Evolutionary conservation across 768 basidiomycete genomes (phyloP), one percentile per base, ranked within the genome.

Genomic region (Lactarius deliciosus): DNA sequence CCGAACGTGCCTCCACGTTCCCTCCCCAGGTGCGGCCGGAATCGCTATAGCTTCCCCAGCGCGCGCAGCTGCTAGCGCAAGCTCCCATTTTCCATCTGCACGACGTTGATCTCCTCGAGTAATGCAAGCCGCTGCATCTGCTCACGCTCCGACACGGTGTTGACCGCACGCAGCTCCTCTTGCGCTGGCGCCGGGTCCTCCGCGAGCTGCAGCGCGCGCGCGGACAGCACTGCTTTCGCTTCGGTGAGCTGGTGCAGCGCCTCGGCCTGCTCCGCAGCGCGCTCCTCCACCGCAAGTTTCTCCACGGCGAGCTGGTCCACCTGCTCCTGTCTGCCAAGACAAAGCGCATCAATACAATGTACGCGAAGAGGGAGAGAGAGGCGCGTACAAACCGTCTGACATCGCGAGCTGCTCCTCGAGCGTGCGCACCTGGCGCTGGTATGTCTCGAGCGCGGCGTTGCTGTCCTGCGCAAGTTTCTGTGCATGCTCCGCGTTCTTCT

Each of bases 401-500:
- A 75, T 69, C 70, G 82, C 75, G 70, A 92, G 87, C 64, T 90
- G 82, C 72, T 92, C 91, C 72, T 95, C 92, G 64, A 96, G 80
- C 28, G 82, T 84, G 72, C 83, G 82, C 4, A 96, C 88, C 73
- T 96, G 94, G 77, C 88, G 89, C 79, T 96, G 92, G 73, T 97
- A 96, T 20, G 90, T 94, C 79, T 94, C 92, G 53, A 97, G 77
- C 30, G 89, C 92, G 22, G 74, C 76, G 66, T 85, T n/a, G n/a
- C n/a, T n/a, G n/a, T n/a, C n/a, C n/a, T 87, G 92, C 91, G 34
- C 96, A 82, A n/a, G n/a, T 76, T 93, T 94, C 81, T 95, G 91
- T 25, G 93, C 94, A 58, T 92, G 82, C 73, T 94, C n/a, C n/a
- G 94, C 93, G 73, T 94, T 95, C 78, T 89, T 91, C 83, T 94